Base-by-base conservation (phyloP, 2,329 filamentous ascomycete species). In the Aureobasidium sp. region DNA sequence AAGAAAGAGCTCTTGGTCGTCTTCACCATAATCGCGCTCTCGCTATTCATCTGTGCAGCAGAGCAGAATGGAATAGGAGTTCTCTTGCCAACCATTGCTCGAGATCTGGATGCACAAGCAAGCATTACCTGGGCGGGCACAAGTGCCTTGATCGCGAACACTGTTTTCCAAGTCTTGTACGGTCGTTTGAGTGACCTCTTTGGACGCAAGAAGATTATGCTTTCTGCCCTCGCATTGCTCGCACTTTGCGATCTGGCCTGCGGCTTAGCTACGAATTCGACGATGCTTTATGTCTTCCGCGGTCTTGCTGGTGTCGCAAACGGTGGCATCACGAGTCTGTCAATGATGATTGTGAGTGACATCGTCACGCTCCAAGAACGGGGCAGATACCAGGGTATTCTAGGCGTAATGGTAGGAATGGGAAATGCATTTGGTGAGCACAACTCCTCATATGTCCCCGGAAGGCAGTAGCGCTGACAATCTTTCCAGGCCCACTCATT, bases 151-250 rank as follows among this genome's bases (percentile, higher is more conserved):
- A 79, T 84, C 48, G 81, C 81, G 32, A 83, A 81, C 63, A 86
- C 85, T 0, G 80, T 82, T 41, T 87, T 86, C 65, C 84, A 85
- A 65, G 82, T 86, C 64, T 76, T 88, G 0, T 87, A 86, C 68
- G 84, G 85, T 29, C 78, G 70, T 8, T 62, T 72, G 27, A 65
- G 61, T 25, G 69, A 72, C 53, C 65, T 72, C 5, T 71, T 71
- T 48, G 70, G 70, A n/a, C 78, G 84, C 21, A 86, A 86, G 69
- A 75, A 78, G 9, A 76, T 87, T 5, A 81, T 83, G 59, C 68
- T 87, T 3, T 76, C 75, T 1, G 81, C 81, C 2, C 70, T 86
- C 8, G 74, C 74, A 0, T 70, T 85, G 11, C 73, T 88, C 3
- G 76, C 78, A 7, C 61, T 87, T 13, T 82, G 80, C 2, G 83